Evolutionary conservation across 768 basidiomycete species (phyloP), one percentile per base, ranked within the genome.

Genomic region (Coprinopsis cinerea): DNA sequence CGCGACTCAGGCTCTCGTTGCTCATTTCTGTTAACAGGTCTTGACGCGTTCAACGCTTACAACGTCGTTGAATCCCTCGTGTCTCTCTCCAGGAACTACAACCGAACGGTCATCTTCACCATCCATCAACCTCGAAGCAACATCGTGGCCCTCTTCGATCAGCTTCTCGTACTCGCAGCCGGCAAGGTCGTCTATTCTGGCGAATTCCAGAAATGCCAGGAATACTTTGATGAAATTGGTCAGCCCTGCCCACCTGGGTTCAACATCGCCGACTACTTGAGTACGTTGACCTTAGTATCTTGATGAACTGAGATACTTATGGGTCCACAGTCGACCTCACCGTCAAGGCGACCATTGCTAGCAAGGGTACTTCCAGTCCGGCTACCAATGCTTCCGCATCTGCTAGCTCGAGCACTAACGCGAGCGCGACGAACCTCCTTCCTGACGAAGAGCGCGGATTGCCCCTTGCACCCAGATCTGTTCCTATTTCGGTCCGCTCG

Each of bases 81-180:
- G 1, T 83, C 86, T 14, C 77, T 98, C 20, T 92, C 94, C 3
- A 73, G 81, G 24, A 81, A 86, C 57, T 98, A 92, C 67, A 92
- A 94, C 55, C 85, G 95, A 27, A 98, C 94, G 0, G 91, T 98
- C 44, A 76, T 98, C 51, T 96, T 98, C 70, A 98, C 95, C 0
- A 98, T 99, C 49, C 96, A 99, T 59, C 96, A 98, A 64, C 96
- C 95, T 13, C 84, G 95, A 44, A 93, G 91, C 64, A 97, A 97
- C 67, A 98, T 99, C 57, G 94, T 98, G 13, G 84, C 92, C 0
- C 71, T 99, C 11, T 98, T 99, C 57, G 95, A 99, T 62, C 85
- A 94, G 53, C 75, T 99, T 25, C 66, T 98, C 2, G 72, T 98
- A 2, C 75, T 99, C 15, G 90, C 90, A 0, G 76, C 79, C 44